Conservation (phyloP, 441 rosid genomes). For the Biscutella laevigata region DNA sequence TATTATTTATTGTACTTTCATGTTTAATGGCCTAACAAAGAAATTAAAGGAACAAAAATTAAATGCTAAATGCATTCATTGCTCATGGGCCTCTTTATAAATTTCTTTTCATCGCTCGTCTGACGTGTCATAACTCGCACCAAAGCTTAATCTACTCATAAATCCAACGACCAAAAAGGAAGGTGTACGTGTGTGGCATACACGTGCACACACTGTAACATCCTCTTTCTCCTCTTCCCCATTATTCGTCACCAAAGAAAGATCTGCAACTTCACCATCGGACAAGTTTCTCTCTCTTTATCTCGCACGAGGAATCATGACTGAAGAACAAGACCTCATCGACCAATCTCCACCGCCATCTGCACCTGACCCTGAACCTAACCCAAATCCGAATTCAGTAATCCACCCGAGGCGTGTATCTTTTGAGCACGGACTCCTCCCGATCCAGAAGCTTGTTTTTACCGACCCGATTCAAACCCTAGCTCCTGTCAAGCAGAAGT, state of each 20-base stretch:
- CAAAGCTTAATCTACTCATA: neutral
- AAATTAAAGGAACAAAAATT: too few species aligned
- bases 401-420: slow-evolving; percentile 83
- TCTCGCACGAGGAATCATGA: slow-evolving; percentile 34
- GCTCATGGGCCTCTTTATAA: neutral
- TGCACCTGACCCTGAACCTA: slow-evolving; percentile 26
- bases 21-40: neutral
- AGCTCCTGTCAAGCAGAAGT: slow-evolving; percentile 56
- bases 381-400: slow-evolving; percentile 33
- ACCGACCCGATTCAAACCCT: slow-evolving; percentile 78
- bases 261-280: slow-evolving; percentile 29
- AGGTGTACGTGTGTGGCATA: slow-evolving; percentile 1
- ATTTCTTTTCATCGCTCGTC: neutral
- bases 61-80: slow-evolving; percentile 11
- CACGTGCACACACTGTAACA: slow-evolving; percentile 11
- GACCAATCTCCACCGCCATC: slow-evolving; percentile 41
- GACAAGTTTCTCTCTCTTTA: slow-evolving; percentile 6
- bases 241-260: slow-evolving; percentile 24
- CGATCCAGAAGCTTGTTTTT: slow-evolving; percentile 82
- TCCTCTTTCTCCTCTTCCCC: slow-evolving; percentile 6
- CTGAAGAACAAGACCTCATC: slow-evolving; percentile 35
- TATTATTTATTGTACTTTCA: too few species aligned
- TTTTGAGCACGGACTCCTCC: slow-evolving; percentile 90
- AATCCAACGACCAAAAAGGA: slow-evolving; percentile 15
- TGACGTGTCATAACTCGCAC: slow-evolving; percentile 5